Evolutionary conservation across 1,284 basidiomycete genomes (phyloP), one percentile per base, ranked within the genome.

Genomic region (Taiwanofungus camphoratus): DNA sequence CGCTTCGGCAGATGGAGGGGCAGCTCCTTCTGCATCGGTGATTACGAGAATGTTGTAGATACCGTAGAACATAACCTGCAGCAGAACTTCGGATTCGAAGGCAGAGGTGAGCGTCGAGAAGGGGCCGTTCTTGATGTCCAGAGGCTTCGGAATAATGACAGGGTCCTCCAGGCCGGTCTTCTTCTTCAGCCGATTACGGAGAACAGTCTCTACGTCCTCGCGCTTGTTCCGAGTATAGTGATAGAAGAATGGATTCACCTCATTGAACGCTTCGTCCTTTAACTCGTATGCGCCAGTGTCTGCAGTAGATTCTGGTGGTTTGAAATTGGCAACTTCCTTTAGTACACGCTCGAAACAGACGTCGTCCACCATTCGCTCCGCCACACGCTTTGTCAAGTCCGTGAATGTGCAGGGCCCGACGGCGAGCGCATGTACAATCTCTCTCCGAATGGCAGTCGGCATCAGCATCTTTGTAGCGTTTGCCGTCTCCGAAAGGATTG

Each of bases 151-250:
- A 2, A 87, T 70, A 44, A 93, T 70, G 15, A 94, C 79, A 0
- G 87, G 82, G 40, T 88, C 81, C 11, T 66, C 55, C 19, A 74
- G 65, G 6, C 78, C 77, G 0, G 69, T 74, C 60, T 76, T 79
- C 69, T 82, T 83, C 70, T 79, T 82, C 39, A 85, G 59, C 36
- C 89, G 73, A 41, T 74, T 76, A 39, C 80, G 72, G 34, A 98
- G 69, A 5, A 89, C 76, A 24, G 76, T 77, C 55, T 95, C 92
- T n/a, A 92, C 94, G 59, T 94, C 90, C 57, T 97, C 92, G 33
- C 93, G 79, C 59, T 93, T 88, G 64, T 99, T 99, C 23, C 94
- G 78, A 9, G 91, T 87, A 65, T 96, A 99, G 59, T 98, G 93
- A 60, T 87, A 91, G 71, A 95, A 98, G 70, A 93, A 96, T 0